Evolutionary conservation across 2,329 filamentous ascomycete genomes (phyloP).

Genomic region (Cordyceps cateniannulata): DNA sequence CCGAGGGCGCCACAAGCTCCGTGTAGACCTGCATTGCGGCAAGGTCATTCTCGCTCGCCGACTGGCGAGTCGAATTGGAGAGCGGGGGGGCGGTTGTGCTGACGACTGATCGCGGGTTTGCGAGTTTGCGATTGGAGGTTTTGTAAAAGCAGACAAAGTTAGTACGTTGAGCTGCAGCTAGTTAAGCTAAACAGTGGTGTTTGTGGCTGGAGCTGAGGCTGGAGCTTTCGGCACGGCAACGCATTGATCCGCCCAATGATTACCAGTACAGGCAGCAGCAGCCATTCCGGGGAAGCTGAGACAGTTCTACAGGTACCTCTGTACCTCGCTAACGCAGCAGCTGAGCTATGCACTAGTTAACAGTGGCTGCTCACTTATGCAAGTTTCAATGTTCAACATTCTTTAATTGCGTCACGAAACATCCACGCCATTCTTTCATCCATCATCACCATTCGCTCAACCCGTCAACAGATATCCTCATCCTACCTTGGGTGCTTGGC

Average conservation of each 20-base stretch:
- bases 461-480: neutral
- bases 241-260: slow-evolving; percentile 3
- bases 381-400: neutral
- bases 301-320: neutral
- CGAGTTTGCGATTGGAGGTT: neutral
- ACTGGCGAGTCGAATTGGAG: slow-evolving; percentile 17
- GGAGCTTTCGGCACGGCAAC: slow-evolving; percentile 7
- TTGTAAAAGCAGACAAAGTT: neutral
- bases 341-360: neutral
- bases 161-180: neutral
- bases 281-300: neutral
- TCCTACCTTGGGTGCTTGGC: neutral
- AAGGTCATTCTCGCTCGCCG: slow-evolving; percentile 27
- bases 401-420: slow-evolving; percentile 13
- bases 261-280: neutral
- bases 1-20: slow-evolving; percentile 88
- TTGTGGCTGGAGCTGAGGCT: neutral
- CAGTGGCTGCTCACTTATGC: slow-evolving; percentile 3
- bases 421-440: neutral
- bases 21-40: slow-evolving; percentile 89
- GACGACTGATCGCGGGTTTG: neutral
- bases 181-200: neutral
- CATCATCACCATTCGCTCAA: neutral
- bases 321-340: neutral
- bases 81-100: neutral